Percentiles rank a stretch among this genome's conserved stretches.
Evolutionary conservation across 2,329 filamentous ascomycete genomes (phyloP).

Genomic region (Domatiomyces globalis): DNA sequence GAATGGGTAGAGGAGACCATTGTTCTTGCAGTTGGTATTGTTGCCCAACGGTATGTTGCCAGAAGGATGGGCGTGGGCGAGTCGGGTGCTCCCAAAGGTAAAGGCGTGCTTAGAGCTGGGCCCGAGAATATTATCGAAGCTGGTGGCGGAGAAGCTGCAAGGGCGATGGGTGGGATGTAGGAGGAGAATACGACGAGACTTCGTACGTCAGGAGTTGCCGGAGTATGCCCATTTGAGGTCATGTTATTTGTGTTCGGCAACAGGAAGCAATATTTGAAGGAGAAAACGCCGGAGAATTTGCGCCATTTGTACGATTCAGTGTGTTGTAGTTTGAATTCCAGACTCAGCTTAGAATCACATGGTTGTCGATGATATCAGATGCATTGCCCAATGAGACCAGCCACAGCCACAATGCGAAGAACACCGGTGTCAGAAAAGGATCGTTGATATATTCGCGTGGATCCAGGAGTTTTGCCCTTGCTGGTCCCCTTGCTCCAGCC

Average conservation of each 20-base stretch:
- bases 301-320: neutral
- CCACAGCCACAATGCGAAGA: too few relatives aligned
- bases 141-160: constrained; percentile 46
- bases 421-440: too few relatives aligned
- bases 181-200: neutral
- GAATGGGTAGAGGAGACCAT: constrained; percentile 93
- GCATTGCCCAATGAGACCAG: too few relatives aligned
- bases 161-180: constrained; percentile 29
- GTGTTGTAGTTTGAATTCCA: too few relatives aligned
- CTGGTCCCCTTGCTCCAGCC: too few relatives aligned
- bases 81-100: constrained; percentile 48
- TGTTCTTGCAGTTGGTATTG: constrained; percentile 61
- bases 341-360: too few relatives aligned
- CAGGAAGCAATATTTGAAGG: neutral
- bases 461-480: too few relatives aligned
- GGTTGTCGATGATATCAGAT: too few relatives aligned
- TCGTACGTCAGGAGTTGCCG: neutral
- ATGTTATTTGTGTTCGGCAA: neutral
- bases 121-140: constrained; percentile 43
- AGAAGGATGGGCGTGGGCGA: constrained; percentile 91
- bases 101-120: constrained; percentile 29
- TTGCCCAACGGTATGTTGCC: constrained; percentile 91
- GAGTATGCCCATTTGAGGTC: neutral
- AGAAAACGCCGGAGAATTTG: neutral
- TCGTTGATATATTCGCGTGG: too few relatives aligned